These are phyloP conservation scores for Pyrenophora seminiperda DNA, from an alignment of 2,329 filamentous ascomycete genomes.

Conservation along the genomic window DNA sequence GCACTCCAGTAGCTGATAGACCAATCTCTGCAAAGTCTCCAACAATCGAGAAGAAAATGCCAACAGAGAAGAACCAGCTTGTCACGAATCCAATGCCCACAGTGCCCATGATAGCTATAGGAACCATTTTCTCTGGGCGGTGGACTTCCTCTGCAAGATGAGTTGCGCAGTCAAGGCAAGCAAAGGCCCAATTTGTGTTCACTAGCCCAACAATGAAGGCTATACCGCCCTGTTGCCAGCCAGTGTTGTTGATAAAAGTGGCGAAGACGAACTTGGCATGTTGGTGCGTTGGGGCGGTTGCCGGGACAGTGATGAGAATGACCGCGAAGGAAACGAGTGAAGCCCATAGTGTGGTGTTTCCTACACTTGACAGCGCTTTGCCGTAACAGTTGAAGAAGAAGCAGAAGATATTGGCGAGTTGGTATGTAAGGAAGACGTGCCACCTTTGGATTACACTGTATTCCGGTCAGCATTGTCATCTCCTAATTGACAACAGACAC, in stretches of 20 bases:
- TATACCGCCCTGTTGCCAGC: conserved; percentile 54
- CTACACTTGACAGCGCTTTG: conserved; percentile 47
- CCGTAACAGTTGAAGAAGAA: conserved; percentile 57
- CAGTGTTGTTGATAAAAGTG: conserved; percentile 59
- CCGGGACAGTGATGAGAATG: conserved; percentile 56
- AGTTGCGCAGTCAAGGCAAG: conserved; percentile 57
- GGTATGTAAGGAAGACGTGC: conserved; percentile 53
- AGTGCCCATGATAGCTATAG: conserved; percentile 57
- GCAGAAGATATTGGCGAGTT: conserved; percentile 55
- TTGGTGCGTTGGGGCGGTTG: conserved; percentile 52
- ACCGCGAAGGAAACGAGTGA: conserved; percentile 56
- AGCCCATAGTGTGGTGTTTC: conserved; percentile 52
- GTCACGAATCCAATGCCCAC: conserved; percentile 58
- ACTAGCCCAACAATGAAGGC: conserved; percentile 60
- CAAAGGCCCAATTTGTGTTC: conserved; percentile 58
- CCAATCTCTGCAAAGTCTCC: conserved; percentile 51
- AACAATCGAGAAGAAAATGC: conserved; percentile 58
- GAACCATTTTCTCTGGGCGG: conserved; percentile 54
- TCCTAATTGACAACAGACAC: no score
- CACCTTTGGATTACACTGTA: conserved; percentile 41
- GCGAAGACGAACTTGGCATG: conserved; percentile 58
- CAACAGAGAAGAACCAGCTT: conserved; percentile 55
- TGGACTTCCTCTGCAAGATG: conserved; percentile 59
- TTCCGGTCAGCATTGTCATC: background rate
- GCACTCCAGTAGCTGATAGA: conserved; percentile 51